phyloP scores from a whole-genome alignment of 805 yeast species.

The Starmerella gropengiesseri region DNA sequence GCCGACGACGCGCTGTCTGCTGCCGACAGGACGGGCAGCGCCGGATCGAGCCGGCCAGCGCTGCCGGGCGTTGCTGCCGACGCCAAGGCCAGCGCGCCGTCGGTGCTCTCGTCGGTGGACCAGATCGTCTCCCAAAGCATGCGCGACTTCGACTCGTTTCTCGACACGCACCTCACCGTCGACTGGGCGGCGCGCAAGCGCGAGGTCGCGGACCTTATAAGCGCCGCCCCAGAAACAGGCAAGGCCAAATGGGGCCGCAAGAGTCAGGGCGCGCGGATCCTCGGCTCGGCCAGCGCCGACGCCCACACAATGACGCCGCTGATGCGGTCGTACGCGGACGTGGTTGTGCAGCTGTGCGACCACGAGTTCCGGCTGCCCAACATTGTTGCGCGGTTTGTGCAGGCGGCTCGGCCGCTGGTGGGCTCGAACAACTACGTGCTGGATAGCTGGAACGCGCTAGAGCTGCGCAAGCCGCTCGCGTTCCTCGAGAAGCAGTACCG shows the following conservation, averaged over 20 bases:
- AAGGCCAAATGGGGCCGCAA: not conserved
- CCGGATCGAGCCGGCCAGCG: not conserved
- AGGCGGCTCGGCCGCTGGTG: constrained; percentile 2
- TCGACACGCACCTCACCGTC: constrained; percentile 57
- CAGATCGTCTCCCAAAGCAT: constrained; percentile 64
- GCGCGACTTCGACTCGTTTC: constrained; percentile 68
- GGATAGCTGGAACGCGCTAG: constrained; percentile 22
- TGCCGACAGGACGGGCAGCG: not conserved
- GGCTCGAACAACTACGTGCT: constrained; percentile 7
- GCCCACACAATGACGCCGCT: constrained; percentile 12
- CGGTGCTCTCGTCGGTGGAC: constrained; percentile 58
- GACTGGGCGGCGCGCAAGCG: constrained; percentile 79
- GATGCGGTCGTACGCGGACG: constrained; percentile 16
- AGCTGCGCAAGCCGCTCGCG: constrained; percentile 9
- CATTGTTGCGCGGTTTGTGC: constrained; percentile 8
- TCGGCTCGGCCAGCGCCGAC: constrained; percentile 12
- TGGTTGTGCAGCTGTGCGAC: constrained; percentile 16
- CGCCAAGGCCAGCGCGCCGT: constrained; percentile 28
- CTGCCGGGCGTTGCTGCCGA: not conserved
- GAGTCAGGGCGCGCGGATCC: constrained; percentile 1
- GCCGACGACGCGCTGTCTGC: not conserved
- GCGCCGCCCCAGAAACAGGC: constrained; percentile 25
- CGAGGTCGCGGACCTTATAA: constrained; percentile 62
- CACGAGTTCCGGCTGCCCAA: constrained; percentile 14
- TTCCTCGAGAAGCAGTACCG: constrained; percentile 70